Evolutionary conservation across 163 green algal genomes (phyloP), one percentile per base, ranked within the genome.

Genomic region (Trebouxia gelatinosa): DNA sequence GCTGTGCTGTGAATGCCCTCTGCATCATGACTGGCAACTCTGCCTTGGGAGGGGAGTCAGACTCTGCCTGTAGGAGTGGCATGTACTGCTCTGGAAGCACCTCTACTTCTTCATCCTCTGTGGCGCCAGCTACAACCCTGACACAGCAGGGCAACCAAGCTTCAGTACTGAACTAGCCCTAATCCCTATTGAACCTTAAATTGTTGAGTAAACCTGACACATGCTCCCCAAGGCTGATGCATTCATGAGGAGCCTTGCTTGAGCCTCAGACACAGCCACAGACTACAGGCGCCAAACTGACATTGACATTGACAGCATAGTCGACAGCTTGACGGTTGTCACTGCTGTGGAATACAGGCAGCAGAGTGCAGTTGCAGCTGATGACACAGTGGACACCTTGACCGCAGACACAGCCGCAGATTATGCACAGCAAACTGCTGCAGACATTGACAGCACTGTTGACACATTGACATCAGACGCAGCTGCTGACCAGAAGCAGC

Each of bases 351-450:
- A n/a, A n/a, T n/a, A n/a, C n/a, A n/a, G n/a, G 2, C 64, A 72
- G n/a, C 64, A 72, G 6, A 16, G 35, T 35, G 64, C n/a, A n/a
- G n/a, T 62, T 39, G 13, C 64, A 72, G 64, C 35, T 35, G 64
- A 72, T 19, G 37, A 54, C 0, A 35, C n/a, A n/a, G n/a, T 72
- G 35, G 23, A 72, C 35, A 51, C 17, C 38, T 26, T 72, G 64
- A 37, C 64, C 23, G 19, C 19, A 35, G 6, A 72, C 3, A 72
- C 64, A 40, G 64, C 26, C 2, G 32, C 50, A 26, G 37, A 5
- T 37, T 21, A 72, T 23, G 32, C 0, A 1, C 64, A 72, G 32
- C 6, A 26, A 26, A 35, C 50, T 19, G 26, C 35, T 7, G 37
- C 0, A 37, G 64, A 16, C 5, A 6, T 72, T 54, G 64, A 72